Evolutionary conservation across 495 filamentous ascomycete genomes (phyloP), one percentile per base, ranked within the genome.

Genomic region (Talaromyces wortmannii): DNA sequence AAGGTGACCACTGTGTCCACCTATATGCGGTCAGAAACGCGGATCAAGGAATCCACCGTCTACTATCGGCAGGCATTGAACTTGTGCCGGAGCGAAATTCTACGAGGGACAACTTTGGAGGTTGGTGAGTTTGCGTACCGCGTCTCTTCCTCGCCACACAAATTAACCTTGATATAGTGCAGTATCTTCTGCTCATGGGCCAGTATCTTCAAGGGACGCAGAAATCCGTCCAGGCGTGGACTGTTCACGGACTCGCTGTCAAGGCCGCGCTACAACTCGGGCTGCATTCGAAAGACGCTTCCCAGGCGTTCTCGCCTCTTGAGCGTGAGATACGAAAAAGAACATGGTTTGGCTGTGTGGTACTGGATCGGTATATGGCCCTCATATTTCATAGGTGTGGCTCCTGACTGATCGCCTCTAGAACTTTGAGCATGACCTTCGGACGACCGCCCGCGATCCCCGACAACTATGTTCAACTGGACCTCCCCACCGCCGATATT

Each of bases 1-100:
- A 84, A 77, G 56, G 82, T 87, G 44, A 82, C 79, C 1, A 79
- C 79, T 8, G 77, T 51, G 1, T 60, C 63, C n/a, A 52, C 55
- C 12, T 48, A 40, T 13, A 45, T 48, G 0, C 52, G 23, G 2
- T 58, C 60, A 23, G 50, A 63, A 7, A 17, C 30, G 3, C 58
- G 59, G 2, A 58, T 63, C 7, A 31, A 45, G 1, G 61, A 67
- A 32, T 65, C 73, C 0, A 68, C 74, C 51, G 57, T 70, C 2
- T 76, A 68, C 45, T 76, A 73, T 48, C 65, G 68, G 45, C 59
- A 73, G 4, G 71, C 59, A 0, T 32, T 61, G 13, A 53, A 45
- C 3, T 51, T 68, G 3, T 68, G 70, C 47, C 62, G 67, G 16
- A 67, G 57, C 5, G 64, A 74, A 44, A 63, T 75, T 2, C 44